phyloP scores from a whole-genome alignment of 2,329 filamentous ascomycete genomes.

The Exophiala phaeomuriformis region DNA sequence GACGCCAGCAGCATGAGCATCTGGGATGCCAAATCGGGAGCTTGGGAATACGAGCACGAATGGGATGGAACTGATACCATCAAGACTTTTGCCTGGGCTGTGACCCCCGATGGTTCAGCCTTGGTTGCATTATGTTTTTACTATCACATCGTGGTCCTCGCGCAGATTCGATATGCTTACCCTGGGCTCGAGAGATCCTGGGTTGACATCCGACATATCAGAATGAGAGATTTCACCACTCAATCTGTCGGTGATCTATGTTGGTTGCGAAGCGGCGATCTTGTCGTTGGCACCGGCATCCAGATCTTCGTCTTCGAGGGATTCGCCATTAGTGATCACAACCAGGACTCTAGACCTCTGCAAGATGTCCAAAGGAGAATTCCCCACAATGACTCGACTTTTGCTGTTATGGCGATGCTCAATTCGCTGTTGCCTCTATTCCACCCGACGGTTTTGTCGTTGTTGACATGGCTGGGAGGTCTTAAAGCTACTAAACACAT shows the following conservation, averaged over 20 bases:
- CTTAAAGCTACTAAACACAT: slow-evolving; percentile 62
- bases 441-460: slow-evolving; percentile 81
- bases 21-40: slow-evolving; percentile 77
- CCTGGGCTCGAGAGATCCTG: slow-evolving; percentile 82
- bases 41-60: slow-evolving; percentile 71
- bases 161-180: slow-evolving; percentile 87
- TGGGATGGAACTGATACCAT: slow-evolving; percentile 69
- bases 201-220: slow-evolving; percentile 76
- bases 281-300: slow-evolving; percentile 84
- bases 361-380: slow-evolving; percentile 8
- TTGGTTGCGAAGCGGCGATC: slow-evolving; percentile 77
- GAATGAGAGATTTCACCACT: slow-evolving; percentile 71
- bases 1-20: slow-evolving; percentile 71
- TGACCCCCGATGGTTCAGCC: slow-evolving; percentile 79
- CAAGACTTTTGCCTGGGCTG: slow-evolving; percentile 87
- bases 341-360: slow-evolving; percentile 10
- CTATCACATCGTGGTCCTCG: slow-evolving; percentile 72
- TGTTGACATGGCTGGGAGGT: slow-evolving; percentile 74
- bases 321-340: slow-evolving; percentile 18
- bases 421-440: slow-evolving; percentile 86
- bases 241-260: slow-evolving; percentile 89
- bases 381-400: slow-evolving; percentile 7
- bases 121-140: slow-evolving; percentile 88
- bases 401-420: slow-evolving; percentile 44
- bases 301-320: slow-evolving; percentile 75